A percentile compares a stretch with the other conserved stretches of the same genome.
Evolutionary conservation across 169 alveolate species (phyloP).

Genomic region (Eimeria brunetti): DNA sequence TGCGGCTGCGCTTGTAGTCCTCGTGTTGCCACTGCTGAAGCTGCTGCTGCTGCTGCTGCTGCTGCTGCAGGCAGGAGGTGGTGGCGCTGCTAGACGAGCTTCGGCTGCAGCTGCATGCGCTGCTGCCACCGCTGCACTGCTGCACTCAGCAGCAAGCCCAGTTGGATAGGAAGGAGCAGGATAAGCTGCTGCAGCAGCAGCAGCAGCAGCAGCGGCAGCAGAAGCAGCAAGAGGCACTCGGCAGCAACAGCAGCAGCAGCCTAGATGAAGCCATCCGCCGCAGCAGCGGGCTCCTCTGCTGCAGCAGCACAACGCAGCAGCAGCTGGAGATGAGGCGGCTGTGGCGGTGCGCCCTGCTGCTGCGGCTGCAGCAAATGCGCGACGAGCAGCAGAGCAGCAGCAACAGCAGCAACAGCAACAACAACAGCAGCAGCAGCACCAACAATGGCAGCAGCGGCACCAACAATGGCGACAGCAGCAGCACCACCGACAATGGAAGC

Average conservation of each 20-base stretch:
- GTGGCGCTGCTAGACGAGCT: constrained; percentile 19
- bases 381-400: constrained; percentile 14
- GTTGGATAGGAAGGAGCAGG: not conserved
- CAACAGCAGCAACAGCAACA: constrained; percentile 30
- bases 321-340: constrained; percentile 26
- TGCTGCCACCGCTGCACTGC: constrained; percentile 43
- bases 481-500: too few species aligned
- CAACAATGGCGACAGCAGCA: too few species aligned
- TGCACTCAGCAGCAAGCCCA: constrained; percentile 40
- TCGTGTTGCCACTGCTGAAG: constrained; percentile 26
- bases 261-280: not conserved
- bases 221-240: not conserved
- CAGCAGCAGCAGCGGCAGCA: constrained; percentile 58
- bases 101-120: too few species aligned
- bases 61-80: constrained; percentile 54
- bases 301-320: constrained; percentile 53
- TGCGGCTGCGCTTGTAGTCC: not conserved
- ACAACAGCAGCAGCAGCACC: not conserved
- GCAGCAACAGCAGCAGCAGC: constrained; percentile 64
- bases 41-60: constrained; percentile 45
- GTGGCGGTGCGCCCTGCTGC: constrained; percentile 66
- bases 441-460: constrained; percentile 5
- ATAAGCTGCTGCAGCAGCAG: constrained; percentile 24
- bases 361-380: constrained; percentile 20
- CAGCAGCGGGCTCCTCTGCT: constrained; percentile 22